Evolutionary conservation across 441 rosid species (phyloP).

Genomic region (Daphne laureola): DNA sequence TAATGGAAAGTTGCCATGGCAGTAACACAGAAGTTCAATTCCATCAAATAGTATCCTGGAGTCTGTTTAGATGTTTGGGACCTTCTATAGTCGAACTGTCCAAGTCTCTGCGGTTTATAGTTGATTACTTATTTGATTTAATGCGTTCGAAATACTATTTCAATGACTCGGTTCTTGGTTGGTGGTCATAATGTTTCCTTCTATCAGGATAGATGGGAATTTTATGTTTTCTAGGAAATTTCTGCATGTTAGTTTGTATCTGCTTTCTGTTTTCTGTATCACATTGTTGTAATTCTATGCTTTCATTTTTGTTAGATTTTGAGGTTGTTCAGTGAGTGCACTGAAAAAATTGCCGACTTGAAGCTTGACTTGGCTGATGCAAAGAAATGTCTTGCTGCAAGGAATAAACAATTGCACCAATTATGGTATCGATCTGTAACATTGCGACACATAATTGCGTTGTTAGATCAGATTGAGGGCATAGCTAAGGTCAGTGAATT

Average conservation of each 20-base stretch:
- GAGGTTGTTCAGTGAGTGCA: slow-evolving; percentile 90
- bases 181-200: too few species aligned
- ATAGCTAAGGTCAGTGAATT: slow-evolving; percentile 78
- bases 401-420: slow-evolving; percentile 97
- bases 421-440: slow-evolving; percentile 99
- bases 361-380: slow-evolving; percentile 92
- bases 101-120: background rate
- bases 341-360: slow-evolving; percentile 59
- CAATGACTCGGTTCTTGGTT: too few species aligned
- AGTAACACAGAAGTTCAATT: slow-evolving; percentile 3
- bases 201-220: too few species aligned
- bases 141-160: too few species aligned
- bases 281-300: background rate
- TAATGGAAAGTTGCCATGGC: slow-evolving; percentile 2
- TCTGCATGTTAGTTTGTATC: too few species aligned
- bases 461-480: slow-evolving; percentile 95
- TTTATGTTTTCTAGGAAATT: too few species aligned
- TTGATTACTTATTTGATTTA: background rate
- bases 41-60: too few species aligned
- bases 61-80: background rate
- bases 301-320: slow-evolving; percentile 57
- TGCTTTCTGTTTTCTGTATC: too few species aligned
- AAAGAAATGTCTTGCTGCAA: slow-evolving; percentile 71
- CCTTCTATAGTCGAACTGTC: background rate
- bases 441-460: slow-evolving; percentile 85